Evolutionary conservation across 75 land plant species (phyloP).

Genomic region (Isoetes taiwanensis): DNA sequence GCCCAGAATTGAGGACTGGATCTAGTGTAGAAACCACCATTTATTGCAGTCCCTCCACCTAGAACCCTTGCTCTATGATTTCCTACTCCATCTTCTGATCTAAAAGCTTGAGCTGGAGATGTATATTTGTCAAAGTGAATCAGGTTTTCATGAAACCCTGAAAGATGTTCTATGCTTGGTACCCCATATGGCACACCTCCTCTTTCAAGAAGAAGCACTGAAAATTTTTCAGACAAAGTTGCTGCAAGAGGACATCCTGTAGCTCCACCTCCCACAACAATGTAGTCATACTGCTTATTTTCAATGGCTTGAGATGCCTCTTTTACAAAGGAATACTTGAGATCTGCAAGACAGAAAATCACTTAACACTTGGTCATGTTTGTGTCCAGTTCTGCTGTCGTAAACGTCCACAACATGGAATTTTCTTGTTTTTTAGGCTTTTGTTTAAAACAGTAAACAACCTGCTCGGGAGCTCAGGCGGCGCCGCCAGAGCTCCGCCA

Average conservation of each 20-base stretch:
- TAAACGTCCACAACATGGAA: no score
- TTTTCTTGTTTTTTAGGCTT: no score
- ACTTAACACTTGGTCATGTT: no score
- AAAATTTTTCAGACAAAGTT: not conserved
- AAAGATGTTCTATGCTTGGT: not conserved
- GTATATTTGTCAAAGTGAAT: not conserved
- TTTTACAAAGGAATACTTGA: slow-evolving; percentile 1
- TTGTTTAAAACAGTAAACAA: no score
- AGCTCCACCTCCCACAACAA: slow-evolving; percentile 1
- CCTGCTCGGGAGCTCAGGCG: no score
- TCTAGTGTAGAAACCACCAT: slow-evolving; percentile 1
- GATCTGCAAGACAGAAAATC: no score
- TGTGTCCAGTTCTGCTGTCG: no score
- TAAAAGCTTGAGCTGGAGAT: not conserved
- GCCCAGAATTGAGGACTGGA: not conserved
- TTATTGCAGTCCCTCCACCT: not conserved
- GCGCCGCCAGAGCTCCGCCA: no score
- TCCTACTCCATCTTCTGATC: not conserved
- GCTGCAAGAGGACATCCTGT: not conserved
- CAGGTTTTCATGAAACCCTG: not conserved
- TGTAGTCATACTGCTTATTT: slow-evolving; percentile 4
- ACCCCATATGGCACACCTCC: slow-evolving; percentile 2
- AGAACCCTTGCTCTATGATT: not conserved
- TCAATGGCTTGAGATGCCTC: not conserved
- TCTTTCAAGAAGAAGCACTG: not conserved